A percentile compares a stretch with the other conserved stretches of the same genome.
Evolutionary conservation across 306 rosid genomes (phyloP).

Genomic region (Corylus avellana): DNA sequence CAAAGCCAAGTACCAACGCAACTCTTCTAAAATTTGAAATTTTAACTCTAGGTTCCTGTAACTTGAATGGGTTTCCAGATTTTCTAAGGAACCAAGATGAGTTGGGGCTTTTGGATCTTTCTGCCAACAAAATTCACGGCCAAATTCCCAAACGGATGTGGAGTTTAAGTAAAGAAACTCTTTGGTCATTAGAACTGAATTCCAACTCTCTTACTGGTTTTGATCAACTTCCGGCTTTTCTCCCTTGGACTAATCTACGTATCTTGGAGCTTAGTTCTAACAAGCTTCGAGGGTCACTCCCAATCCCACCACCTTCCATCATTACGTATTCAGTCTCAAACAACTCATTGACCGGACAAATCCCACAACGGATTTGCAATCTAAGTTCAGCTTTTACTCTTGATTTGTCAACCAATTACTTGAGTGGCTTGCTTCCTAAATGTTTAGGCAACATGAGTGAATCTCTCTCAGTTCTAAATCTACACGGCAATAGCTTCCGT

Average conservation of each 20-base stretch:
- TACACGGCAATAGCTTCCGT: neutral
- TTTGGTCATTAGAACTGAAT: accelerated
- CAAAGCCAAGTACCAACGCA: neutral
- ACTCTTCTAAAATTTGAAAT: accelerated
- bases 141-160: neutral
- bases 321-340: neutral
- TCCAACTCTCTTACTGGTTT: neutral
- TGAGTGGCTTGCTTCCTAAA: no score
- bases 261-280: accelerated
- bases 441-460: no score
- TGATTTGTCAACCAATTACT: neutral
- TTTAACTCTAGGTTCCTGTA: accelerated
- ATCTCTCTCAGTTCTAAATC: neutral
- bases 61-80: neutral
- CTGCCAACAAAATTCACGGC: neutral
- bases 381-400: accelerated
- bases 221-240: neutral
- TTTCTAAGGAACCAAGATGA: neutral
- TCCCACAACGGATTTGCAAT: neutral
- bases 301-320: neutral
- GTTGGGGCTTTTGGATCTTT: no score
- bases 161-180: neutral
- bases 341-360: neutral
- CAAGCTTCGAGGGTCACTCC: neutral
- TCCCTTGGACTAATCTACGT: accelerated